Evolutionary conservation across 306 rosid genomes (phyloP).

Genomic region (Medicago arabica): DNA sequence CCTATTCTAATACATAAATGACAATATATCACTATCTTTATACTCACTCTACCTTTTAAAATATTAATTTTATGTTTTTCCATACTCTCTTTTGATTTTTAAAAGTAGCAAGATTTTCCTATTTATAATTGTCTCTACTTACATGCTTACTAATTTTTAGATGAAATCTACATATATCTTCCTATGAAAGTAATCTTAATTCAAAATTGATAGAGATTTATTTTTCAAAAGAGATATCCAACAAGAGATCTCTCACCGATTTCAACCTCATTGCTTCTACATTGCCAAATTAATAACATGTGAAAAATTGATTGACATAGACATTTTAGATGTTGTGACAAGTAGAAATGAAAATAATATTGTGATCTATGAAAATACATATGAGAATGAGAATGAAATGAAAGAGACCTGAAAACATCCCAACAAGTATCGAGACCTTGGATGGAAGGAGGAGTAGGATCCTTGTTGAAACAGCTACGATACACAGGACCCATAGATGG

Average conservation of each 20-base stretch:
- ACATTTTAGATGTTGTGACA: too few species aligned
- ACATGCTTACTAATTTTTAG: too few species aligned
- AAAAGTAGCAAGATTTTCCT: too few species aligned
- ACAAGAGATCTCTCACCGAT: neutral
- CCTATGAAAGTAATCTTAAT: neutral
- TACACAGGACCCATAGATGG: constrained; percentile 83
- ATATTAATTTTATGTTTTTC: neutral
- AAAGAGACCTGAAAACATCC: constrained; percentile 73
- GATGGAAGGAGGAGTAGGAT: constrained; percentile 60
- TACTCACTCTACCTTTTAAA: neutral
- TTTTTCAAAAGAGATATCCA: neutral
- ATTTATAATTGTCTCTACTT: too few species aligned
- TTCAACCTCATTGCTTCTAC: neutral
- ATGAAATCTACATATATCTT: too few species aligned
- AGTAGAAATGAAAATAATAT: neutral
- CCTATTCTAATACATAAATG: neutral
- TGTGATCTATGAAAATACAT: neutral
- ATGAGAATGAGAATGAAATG: neutral
- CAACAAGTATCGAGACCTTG: constrained; percentile 72
- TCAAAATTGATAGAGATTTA: neutral
- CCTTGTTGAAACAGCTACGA: constrained; percentile 63
- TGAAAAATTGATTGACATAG: too few species aligned
- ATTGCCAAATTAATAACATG: too few species aligned
- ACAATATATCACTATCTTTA: neutral
- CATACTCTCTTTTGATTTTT: neutral